phyloP scores from a whole-genome alignment of 176 grass and related monocot genomes.

The Dactylis glomerata region DNA sequence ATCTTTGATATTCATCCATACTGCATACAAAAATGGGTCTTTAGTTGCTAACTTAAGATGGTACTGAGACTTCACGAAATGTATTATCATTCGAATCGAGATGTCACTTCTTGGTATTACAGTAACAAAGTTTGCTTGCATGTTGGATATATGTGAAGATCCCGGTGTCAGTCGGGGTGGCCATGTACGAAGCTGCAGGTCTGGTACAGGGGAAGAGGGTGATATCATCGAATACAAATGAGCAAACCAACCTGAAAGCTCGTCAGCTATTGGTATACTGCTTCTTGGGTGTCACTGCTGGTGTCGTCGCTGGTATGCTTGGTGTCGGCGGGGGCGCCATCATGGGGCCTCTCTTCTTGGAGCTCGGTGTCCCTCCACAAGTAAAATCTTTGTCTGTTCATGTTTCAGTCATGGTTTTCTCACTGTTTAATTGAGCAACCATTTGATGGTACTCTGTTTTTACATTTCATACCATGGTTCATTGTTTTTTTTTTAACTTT shows the following conservation, averaged over 20 bases:
- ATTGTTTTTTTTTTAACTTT: neutral
- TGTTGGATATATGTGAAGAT: constrained; percentile 34
- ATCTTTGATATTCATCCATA: neutral
- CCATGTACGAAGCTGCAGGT: constrained; percentile 50
- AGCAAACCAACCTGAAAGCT: constrained; percentile 30
- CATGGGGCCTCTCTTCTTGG: constrained; percentile 77
- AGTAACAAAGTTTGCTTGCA: neutral
- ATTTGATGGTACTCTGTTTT: neutral
- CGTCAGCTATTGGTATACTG: constrained; percentile 53
- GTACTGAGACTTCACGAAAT: neutral
- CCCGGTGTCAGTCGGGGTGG: constrained; percentile 54
- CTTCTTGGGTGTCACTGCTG: constrained; percentile 46
- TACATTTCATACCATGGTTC: neutral
- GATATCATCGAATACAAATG: constrained; percentile 53
- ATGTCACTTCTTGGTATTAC: neutral
- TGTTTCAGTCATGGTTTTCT: neutral
- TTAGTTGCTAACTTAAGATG: neutral
- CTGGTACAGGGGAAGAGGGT: constrained; percentile 53
- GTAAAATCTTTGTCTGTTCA: neutral
- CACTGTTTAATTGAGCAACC: neutral
- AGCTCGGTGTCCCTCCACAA: constrained; percentile 77
- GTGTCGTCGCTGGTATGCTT: constrained; percentile 60
- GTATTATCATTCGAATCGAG: neutral
- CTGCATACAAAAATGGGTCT: neutral
- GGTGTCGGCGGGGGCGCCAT: constrained; percentile 83